Evolutionary conservation across 1,139 yeast genomes (phyloP).

Genomic region (Nakaseomyces delphensis): DNA sequence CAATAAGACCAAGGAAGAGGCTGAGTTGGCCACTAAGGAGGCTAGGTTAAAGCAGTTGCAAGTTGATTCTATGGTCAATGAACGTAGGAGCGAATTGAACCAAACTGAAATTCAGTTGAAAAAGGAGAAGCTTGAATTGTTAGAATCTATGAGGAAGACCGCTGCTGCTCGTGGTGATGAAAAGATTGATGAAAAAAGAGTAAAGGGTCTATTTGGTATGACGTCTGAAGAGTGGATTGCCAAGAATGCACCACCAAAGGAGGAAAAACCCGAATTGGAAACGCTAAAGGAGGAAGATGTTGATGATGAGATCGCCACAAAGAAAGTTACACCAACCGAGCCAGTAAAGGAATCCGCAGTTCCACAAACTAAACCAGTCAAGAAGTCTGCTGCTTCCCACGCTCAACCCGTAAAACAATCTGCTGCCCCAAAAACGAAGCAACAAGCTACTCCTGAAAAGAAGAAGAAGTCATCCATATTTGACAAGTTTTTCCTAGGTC

Average conservation of each 20-base stretch:
- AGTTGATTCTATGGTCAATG: conserved; percentile 27
- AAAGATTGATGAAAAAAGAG: conserved; percentile 27
- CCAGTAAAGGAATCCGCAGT: neutral
- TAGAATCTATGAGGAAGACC: conserved; percentile 11
- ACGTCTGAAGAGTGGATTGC: conserved; percentile 21
- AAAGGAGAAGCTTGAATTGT: conserved; percentile 13
- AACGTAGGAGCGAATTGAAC: conserved; percentile 26
- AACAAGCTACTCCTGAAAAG: conserved; percentile 1
- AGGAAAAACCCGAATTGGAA: conserved; percentile 1
- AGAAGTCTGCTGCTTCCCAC: conserved; percentile 1
- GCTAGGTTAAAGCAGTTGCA: conserved; percentile 28
- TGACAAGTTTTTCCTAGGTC: conserved; percentile 8
- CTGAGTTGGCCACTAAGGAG: conserved; percentile 26
- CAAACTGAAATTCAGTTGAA: conserved; percentile 16
- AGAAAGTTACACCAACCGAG: neutral
- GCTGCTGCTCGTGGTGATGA: conserved; percentile 19
- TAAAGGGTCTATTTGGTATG: conserved; percentile 26
- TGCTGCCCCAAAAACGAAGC: conserved; percentile 2
- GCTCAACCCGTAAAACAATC: conserved; percentile 5
- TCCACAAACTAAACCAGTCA: conserved; percentile 5
- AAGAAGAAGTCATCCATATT: conserved; percentile 7
- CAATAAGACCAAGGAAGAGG: conserved; percentile 25
- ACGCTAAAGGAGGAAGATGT: neutral
- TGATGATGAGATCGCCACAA: neutral
- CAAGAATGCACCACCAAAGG: conserved; percentile 5